Evolutionary conservation across 306 rosid species (phyloP), one percentile per base, ranked within the genome.

Genomic region (Glycine tomentella): DNA sequence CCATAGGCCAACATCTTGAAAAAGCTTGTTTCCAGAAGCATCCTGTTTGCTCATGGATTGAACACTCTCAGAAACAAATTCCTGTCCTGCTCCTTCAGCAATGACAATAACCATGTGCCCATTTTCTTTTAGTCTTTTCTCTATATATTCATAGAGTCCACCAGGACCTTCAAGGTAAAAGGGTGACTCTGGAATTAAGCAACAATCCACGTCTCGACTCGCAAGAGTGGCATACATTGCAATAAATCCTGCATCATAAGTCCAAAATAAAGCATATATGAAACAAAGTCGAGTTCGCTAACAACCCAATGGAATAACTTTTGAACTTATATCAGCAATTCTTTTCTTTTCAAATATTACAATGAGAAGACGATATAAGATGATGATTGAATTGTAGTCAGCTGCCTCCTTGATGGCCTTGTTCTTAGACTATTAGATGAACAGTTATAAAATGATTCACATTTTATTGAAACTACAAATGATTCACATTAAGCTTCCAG

Each of bases 81-180:
- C 97, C 86, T 93, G 98, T n/a, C 96, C 99, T 1, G 99, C 99
- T 42, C 99, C 99, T 93, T 95, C 99, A 51, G 99, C 99, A 40
- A 93, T 88, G 78, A 95, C 99, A 38, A 95, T 87, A 72, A 95
- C 99, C 96, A 95, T 87, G 92, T 95, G 99, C 9, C 96, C 99
- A 5, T 85, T 89, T 84, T 95, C 99, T 81, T 74, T 89, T 33
- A 93, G 98, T 38, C 91, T 82, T 84, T 79, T 88, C 80, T 89
- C 93, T 69, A 93, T 84, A 74, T 84, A 91, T 71, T 95, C 97
- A 17, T 68, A 88, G 68, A 95, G 99, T 69, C 99, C 99, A 52
- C 99, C 99, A 3, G 85, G 88, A 68, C 99, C 97, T 83, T 93
- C 99, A 0, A 95, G 97, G 86, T 93, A 93, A 70, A 95, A 95